Percentiles rank a stretch among this genome's conserved stretches.
Conservation (phyloP, 1,139 yeast species). For the Yamadazyma dushanensis region DNA sequence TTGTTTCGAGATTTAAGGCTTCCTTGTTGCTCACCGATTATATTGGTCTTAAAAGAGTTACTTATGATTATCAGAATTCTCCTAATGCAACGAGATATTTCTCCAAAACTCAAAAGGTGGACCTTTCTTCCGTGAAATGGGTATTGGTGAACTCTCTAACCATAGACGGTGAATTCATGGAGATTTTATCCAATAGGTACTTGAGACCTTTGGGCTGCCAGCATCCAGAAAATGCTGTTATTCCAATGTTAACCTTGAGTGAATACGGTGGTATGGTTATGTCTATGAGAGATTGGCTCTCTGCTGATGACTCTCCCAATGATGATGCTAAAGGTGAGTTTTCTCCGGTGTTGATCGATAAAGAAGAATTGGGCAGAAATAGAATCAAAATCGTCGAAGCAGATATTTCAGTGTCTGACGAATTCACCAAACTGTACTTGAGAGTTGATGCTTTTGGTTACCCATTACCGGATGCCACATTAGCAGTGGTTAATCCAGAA, state of each 20-base stretch:
- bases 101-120: conserved; percentile 75
- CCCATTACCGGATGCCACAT: conserved; percentile 90
- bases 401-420: conserved; percentile 56
- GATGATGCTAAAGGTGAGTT: conserved; percentile 46
- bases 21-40: conserved; percentile 81
- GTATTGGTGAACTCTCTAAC: conserved; percentile 89
- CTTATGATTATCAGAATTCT: conserved; percentile 87
- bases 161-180: conserved; percentile 92
- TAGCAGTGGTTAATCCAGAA: conserved; percentile 95
- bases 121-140: conserved; percentile 81
- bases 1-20: conserved; percentile 69
- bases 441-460: conserved; percentile 91
- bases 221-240: conserved; percentile 72
- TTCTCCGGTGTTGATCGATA: conserved; percentile 76
- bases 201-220: conserved; percentile 85
- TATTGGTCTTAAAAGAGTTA: conserved; percentile 87
- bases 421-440: conserved; percentile 49
- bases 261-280: conserved; percentile 98
- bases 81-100: conserved; percentile 83
- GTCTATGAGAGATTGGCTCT: conserved; percentile 88
- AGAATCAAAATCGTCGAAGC: conserved; percentile 69
- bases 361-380: conserved; percentile 77
- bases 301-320: conserved; percentile 38
- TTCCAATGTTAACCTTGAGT: conserved; percentile 85
- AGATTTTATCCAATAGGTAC: conserved; percentile 89